Percentiles rank a stretch among this genome's conserved stretches.
phyloP scores from a whole-genome alignment of 2,329 filamentous ascomycete species.

The Zymoseptoria brevis region DNA sequence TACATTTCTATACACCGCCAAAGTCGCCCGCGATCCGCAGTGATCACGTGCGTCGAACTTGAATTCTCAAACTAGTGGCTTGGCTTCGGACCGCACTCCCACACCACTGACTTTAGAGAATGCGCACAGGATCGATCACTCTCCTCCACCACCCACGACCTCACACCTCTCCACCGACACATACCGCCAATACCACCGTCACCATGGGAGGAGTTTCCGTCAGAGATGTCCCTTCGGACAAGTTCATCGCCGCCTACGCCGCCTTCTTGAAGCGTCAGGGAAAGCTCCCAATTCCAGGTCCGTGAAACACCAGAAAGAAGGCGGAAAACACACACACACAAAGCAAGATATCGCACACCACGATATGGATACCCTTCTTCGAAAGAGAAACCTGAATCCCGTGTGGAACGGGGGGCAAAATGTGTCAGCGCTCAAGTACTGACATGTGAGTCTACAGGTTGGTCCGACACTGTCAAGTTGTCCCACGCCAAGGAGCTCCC shows the following conservation, averaged over 20 bases:
- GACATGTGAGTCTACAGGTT: slow-evolving; percentile 59
- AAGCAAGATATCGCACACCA: slow-evolving; percentile 5
- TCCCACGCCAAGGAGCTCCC: slow-evolving; percentile 94
- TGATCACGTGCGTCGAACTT: not conserved
- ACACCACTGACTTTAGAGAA: not conserved
- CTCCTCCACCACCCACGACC: not conserved
- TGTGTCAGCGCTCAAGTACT: slow-evolving; percentile 30
- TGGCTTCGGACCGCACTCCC: not conserved
- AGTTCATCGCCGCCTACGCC: slow-evolving; percentile 81
- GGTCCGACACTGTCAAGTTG: slow-evolving; percentile 99
- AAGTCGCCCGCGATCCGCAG: not conserved
- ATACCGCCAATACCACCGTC: slow-evolving; percentile 41
- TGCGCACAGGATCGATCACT: not conserved
- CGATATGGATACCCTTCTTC: not conserved
- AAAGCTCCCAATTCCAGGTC: slow-evolving; percentile 85
- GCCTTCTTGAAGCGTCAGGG: slow-evolving; percentile 90
- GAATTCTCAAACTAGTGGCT: not conserved
- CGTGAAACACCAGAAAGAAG: slow-evolving; percentile 33
- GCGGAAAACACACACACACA: slow-evolving; percentile 15
- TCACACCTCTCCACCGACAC: not conserved
- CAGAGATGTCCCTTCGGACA: slow-evolving; percentile 82
- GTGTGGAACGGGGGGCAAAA: slow-evolving; percentile 41
- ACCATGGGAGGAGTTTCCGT: slow-evolving; percentile 77
- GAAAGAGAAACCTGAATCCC: slow-evolving; percentile 45
- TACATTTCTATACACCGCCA: not conserved